Evolutionary conservation across 768 basidiomycete genomes (phyloP), one percentile per base, ranked within the genome.

Genomic region (Termitomyces sp.): DNA sequence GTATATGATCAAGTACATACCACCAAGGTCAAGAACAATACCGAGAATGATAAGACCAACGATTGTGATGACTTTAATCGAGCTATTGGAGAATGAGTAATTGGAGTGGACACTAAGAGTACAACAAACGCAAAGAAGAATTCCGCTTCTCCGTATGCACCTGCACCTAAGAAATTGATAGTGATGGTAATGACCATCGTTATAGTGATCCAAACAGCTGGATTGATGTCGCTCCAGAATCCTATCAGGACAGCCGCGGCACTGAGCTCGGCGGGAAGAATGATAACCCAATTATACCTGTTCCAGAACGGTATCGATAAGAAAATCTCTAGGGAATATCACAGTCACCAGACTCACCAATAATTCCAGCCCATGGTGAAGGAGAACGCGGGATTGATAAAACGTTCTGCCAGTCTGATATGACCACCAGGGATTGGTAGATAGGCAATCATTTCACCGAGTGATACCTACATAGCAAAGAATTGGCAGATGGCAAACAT

Each of bases 61-160:
- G 64, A 94, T 90, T 0, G 90, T 89, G 61, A 95, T 72, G n/a
- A 96, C 89, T 72, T 95, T 95, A 76, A 96, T 92, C 8, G 90
- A 92, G 4, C 83, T 77, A 48, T 74, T 48, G 26, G 52, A 13
- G 26, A 26, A 16, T 40, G 26, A 23, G 14, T 36, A 52, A 51
- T 38, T 44, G 18, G 46, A 28, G 14, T 26, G 20, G 18, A 8
- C 14, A 68, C 68, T 10, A 49, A 72, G 66, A 81, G 20, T 44
- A 44, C 18, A 79, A 66, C 84, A 69, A 61, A 88, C 79, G 91
- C 91, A 69, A 95, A 95, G 51, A 86, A 78, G 68, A 95, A 95
- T 71, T 95, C 93, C 7, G 85, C 84, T 71, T 94, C 91, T 38
- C 91, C 89, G 66, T 93, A 93, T 32, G 82, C 89, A 73, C 84